Conservation (phyloP, 192 early-diverging fungal genomes). For the Coemansia sp. region DNA sequence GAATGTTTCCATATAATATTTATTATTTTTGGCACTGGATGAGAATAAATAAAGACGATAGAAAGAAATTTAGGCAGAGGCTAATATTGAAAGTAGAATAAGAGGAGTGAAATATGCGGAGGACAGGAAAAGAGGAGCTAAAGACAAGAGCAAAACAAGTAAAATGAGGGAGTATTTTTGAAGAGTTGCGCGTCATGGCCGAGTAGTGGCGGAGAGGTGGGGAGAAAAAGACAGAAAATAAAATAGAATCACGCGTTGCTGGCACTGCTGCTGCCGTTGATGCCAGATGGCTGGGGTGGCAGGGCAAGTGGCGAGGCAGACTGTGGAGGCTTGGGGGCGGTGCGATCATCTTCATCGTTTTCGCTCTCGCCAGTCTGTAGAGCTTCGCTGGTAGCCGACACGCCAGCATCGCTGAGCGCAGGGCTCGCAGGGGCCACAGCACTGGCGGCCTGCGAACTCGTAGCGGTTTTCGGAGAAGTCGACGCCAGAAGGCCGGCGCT, state of each 20-base stretch:
- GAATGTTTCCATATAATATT: neutral
- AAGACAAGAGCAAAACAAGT: slow-evolving; percentile 4
- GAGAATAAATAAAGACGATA: neutral
- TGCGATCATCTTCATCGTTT: slow-evolving; percentile 9
- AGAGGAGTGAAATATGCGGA: slow-evolving; percentile 10
- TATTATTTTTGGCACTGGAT: neutral
- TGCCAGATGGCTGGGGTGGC: slow-evolving; percentile 28
- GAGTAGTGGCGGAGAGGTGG: neutral
- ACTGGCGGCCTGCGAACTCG: neutral
- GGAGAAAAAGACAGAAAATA: slow-evolving; percentile 5
- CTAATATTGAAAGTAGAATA: slow-evolving; percentile 5
- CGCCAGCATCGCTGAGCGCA: neutral
- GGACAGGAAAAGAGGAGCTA: neutral
- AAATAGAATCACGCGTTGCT: neutral
- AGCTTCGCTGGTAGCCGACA: neutral
- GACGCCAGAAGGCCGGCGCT: slow-evolving; percentile 8
- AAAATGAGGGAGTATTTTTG: neutral
- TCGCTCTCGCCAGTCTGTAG: slow-evolving; percentile 8
- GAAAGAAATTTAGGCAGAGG: neutral
- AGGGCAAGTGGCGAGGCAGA: slow-evolving; percentile 17
- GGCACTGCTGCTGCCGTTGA: slow-evolving; percentile 7
- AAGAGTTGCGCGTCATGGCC: neutral
- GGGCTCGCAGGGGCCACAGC: slow-evolving; percentile 5
- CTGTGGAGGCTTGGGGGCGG: slow-evolving; percentile 8
- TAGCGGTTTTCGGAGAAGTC: neutral